Percentiles rank a stretch among this genome's conserved stretches.
phyloP scores from a whole-genome alignment of 805 yeast genomes.

The Lipomyces kockii region DNA sequence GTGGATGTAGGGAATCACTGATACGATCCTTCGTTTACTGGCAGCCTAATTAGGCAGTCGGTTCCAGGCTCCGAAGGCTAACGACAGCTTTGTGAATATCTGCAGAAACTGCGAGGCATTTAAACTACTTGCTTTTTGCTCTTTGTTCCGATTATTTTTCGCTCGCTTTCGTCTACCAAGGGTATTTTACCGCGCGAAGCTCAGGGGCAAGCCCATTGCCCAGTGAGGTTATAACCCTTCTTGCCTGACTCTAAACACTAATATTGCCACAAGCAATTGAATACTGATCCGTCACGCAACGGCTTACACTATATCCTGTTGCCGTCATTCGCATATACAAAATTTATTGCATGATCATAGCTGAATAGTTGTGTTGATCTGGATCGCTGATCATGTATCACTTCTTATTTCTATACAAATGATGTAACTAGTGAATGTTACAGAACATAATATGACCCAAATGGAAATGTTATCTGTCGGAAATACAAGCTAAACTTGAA shows the following conservation, averaged over 20 bases:
- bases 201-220: not conserved
- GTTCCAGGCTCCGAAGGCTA: not conserved
- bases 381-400: not conserved
- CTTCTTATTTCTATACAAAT: not conserved
- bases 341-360: too few species aligned
- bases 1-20: too few species aligned
- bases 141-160: not conserved
- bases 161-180: not conserved
- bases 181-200: not conserved
- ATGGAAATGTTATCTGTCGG: not conserved
- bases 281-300: too few species aligned
- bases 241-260: too few species aligned
- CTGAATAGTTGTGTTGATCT: not conserved
- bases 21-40: not conserved
- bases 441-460: not conserved
- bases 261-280: too few species aligned
- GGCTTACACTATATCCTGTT: too few species aligned
- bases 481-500: not conserved
- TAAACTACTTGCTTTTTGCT: too few species aligned
- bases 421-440: not conserved
- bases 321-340: too few species aligned
- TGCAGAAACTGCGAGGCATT: too few species aligned
- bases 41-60: not conserved
- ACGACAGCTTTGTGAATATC: too few species aligned
- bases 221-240: too few species aligned